A percentile compares a stretch with the other conserved stretches of the same genome.
These are phyloP conservation scores for Telopea speciosissima DNA, from an alignment of 177 flowering plant genomes.

Conservation along the genomic window DNA sequence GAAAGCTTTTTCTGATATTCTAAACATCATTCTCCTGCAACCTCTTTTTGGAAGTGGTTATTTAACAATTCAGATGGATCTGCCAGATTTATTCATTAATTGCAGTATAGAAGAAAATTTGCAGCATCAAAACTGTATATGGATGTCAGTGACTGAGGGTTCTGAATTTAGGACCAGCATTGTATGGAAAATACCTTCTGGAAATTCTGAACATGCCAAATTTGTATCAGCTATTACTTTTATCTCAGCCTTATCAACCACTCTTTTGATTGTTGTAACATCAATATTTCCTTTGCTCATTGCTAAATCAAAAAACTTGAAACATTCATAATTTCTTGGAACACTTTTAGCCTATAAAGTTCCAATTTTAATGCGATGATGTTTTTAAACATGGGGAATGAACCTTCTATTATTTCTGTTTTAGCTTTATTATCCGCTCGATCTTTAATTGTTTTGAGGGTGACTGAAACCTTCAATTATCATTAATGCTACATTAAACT, in stretches of 20 bases:
- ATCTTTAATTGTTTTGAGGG: too few species aligned
- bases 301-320: too few species aligned
- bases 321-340: too few species aligned
- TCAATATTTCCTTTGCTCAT: constrained; percentile 20
- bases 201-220: constrained; percentile 38
- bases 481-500: too few species aligned
- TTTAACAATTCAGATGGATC: constrained; percentile 42
- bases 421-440: too few species aligned
- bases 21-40: constrained; percentile 34
- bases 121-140: constrained; percentile 25
- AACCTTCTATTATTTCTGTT: too few species aligned
- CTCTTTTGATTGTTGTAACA: constrained; percentile 37
- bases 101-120: constrained; percentile 26
- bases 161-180: constrained; percentile 7
- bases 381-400: too few species aligned
- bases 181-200: constrained; percentile 62
- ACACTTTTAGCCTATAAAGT: too few species aligned
- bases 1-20: background rate
- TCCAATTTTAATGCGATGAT: too few species aligned
- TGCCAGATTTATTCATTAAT: constrained; percentile 44
- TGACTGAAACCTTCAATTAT: too few species aligned
- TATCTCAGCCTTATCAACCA: constrained; percentile 40
- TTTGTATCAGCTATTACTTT: constrained; percentile 57
- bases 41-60: constrained; percentile 61
- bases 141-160: constrained; percentile 12